Base-by-base conservation (phyloP, 768 basidiomycete genomes). In the Naematelia aurantialba region DNA sequence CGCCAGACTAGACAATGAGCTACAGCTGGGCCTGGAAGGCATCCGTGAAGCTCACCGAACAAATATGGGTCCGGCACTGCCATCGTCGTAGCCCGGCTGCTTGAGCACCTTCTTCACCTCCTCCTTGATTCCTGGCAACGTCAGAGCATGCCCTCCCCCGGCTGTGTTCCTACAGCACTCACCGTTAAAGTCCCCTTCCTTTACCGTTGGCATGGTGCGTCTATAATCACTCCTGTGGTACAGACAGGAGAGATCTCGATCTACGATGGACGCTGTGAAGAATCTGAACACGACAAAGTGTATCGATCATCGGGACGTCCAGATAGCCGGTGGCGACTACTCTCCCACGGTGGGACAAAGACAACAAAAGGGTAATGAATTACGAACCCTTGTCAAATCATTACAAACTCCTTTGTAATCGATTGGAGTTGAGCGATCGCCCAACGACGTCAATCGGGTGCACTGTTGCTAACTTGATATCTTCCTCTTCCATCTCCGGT, bases 41-140 rank as follows among this genome's bases (percentile, higher is more conserved):
- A 30, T 50, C 90, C 83, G 67, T 89, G 87, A 11, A 13, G 30
- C 69, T 22, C 29, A 76, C 72, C 77, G 59, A 25, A 78, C 76
- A 44, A 77, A 63, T 1, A 78, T 62, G 24, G 77, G 77, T 22
- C 77, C 77, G 27, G 69, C 70, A 24, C 67, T 68, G 11, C 71
- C 76, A 66, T 76, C 75, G 65, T 76, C 74, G 53, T 76, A 78
- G 17, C 69, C 73, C 1, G 74, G 74, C 58, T 76, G 75, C 47
- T 76, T 72, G 42, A 78, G 39, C 5, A 74, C 62, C 52, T 73
- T 69, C 30, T 60, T 62, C 42, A 78, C 66, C 57, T 76, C 67
- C 30, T 65, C 64, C 29, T 68, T 55, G 56, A 78, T 65, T 21
- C 66, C 75, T 73, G 42, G 22, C 21, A 13, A 2, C 10, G n/a